These are phyloP conservation scores for Ogataea paraovalis DNA, from an alignment of 805 yeast genomes.

Conservation along the genomic window DNA sequence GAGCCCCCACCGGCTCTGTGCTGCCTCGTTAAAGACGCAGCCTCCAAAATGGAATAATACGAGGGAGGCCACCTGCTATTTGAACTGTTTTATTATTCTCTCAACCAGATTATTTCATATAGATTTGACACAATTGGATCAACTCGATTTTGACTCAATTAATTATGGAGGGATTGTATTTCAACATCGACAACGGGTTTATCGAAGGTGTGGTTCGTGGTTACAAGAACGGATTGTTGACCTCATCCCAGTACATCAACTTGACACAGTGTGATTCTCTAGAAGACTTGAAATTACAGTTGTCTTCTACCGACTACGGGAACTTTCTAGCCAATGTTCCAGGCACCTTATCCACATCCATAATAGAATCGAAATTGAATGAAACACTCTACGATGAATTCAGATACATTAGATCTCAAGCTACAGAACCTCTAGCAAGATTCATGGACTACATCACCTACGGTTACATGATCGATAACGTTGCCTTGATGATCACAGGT, in stretches of 20 bases:
- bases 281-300: conserved; percentile 90
- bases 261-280: conserved; percentile 93
- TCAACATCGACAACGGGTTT: conserved; percentile 85
- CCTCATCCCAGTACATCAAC: conserved; percentile 79
- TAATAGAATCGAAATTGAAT: conserved; percentile 77
- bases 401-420: conserved; percentile 78
- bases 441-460: conserved; percentile 91
- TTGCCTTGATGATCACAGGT: conserved; percentile 92
- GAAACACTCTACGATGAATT: conserved; percentile 77
- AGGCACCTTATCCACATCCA: conserved; percentile 77
- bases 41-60: no score
- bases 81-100: no score
- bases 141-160: background rate
- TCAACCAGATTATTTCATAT: no score
- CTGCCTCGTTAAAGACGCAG: no score
- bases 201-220: conserved; percentile 96
- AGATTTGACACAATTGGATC: no score
- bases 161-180: conserved; percentile 86
- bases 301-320: conserved; percentile 95
- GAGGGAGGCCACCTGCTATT: no score
- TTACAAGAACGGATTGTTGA: conserved; percentile 77
- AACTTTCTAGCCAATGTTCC: conserved; percentile 80
- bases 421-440: conserved; percentile 72
- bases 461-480: conserved; percentile 98
- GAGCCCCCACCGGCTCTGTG: no score